Evolutionary conservation across 164 flowering plant genomes (phyloP), one percentile per base, ranked within the genome.

Genomic region (Liriodendron chinense): DNA sequence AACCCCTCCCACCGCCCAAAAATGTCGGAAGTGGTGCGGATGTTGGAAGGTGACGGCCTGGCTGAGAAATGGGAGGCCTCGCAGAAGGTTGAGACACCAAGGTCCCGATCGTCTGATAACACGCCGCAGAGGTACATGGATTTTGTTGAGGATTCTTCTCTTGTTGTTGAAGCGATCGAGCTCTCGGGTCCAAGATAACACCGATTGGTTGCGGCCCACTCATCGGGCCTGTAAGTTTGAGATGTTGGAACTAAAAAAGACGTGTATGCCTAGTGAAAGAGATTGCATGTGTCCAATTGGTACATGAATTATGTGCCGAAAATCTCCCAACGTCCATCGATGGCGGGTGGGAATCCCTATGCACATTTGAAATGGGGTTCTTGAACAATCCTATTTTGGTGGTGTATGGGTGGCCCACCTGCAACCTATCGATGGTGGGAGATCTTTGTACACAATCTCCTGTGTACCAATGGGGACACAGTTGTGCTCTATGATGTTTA

Each of bases 11-110:
- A 87, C 76, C 89, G 97, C 1, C 97, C 97, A 7, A 91, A 85
- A 79, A 92, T 90, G 97, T 91, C 90, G 0, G 92, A 92, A 74
- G 92, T 90, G 22, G 34, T 91, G 69, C 85, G 85, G 74, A 91
- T 92, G 95, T 78, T 92, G 75, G 95, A 91, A 86, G 97, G 95
- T 1, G 94, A 92, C 65, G 97, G 92, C 20, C 82, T 90, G 69
- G 94, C 93, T 1, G 93, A 92, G 84, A 88, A 82, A 81, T 92
- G 97, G 97, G 97, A 89, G 77, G 94, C 96, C 28, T 89, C 93
- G 47, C 92, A 88, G 77, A 87, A 80, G 78, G 73, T 79, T 3
- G 92, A 87, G 71, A 89, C 92, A 24, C 92, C 91, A 7, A 82
- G 87, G 66, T 78, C 62, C 47, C 83, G 86, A 43, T 81, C 91